A percentile compares a stretch with the other conserved stretches of the same genome.
Conservation (phyloP, 1,139 yeast genomes). For the Groenewaldozyma sp. region DNA sequence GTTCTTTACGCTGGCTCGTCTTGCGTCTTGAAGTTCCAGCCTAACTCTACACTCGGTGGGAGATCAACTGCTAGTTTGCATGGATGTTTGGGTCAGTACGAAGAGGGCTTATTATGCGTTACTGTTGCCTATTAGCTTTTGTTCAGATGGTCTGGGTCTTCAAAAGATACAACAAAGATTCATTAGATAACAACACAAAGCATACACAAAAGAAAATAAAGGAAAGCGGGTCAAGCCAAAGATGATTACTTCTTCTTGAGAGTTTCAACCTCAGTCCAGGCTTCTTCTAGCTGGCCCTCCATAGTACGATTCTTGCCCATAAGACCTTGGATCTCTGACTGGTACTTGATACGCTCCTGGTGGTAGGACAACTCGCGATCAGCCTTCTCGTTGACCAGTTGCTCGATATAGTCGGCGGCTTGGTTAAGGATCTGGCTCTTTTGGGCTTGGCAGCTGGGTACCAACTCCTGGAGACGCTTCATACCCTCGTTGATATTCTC, state of each 20-base stretch:
- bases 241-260: conserved; percentile 42
- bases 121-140: no score
- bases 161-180: no score
- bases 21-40: conserved; percentile 14
- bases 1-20: conserved; percentile 70
- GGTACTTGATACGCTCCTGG: conserved; percentile 56
- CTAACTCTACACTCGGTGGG: neutral
- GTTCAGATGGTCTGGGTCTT: no score
- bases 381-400: conserved; percentile 33
- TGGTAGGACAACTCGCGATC: conserved; percentile 45
- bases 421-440: conserved; percentile 83
- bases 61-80: conserved; percentile 8
- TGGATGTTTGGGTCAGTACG: conserved; percentile 19
- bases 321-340: conserved; percentile 79
- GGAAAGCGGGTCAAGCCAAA: neutral
- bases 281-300: conserved; percentile 72
- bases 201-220: neutral
- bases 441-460: conserved; percentile 85
- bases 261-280: conserved; percentile 85
- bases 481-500: conserved; percentile 88
- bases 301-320: conserved; percentile 70
- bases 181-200: no score
- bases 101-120: conserved; percentile 18
- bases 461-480: conserved; percentile 66
- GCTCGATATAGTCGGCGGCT: conserved; percentile 82